Evolutionary conservation across 192 early-diverging fungal species (phyloP), one percentile per base, ranked within the genome.

Genomic region (Backusella macrospora): DNA sequence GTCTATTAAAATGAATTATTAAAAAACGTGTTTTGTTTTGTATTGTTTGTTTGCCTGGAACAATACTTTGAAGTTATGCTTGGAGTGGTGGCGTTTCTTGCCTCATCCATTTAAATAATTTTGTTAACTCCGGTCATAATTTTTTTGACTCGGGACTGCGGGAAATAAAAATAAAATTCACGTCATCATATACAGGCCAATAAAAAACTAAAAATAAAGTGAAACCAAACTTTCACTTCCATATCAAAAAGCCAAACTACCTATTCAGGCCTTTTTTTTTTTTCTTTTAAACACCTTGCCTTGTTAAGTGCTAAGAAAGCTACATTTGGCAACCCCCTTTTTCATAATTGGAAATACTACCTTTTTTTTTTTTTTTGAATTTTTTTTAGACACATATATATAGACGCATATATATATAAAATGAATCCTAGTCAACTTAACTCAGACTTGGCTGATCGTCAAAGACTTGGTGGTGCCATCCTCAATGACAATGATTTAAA

Each of bases 321-420:
- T 65, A 12, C 16, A 65, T 65, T 65, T 65, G 64, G 64, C 39
- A 65, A 65, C 64, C 39, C 64, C 64, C 63, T 18, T 37, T 71
- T 62, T 42, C 18, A 47, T 47, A 68, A 68, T 68, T 68, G 66
- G 66, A 68, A 68, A 68, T 68, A 29, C 47, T 49, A 18, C 18
- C 21, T 21, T 52, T 52, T 26, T 26, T 55, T 23, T 55, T 49
- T 49, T 49, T 49, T 49, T 18, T 44, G 43, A 68, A 46, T 45
- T 29, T 12, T 18, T 21, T n/a, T n/a, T n/a, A n/a, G n/a, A n/a
- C n/a, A n/a, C n/a, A n/a, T n/a, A n/a, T n/a, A n/a, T n/a, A n/a
- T n/a, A n/a, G n/a, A n/a, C n/a, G n/a, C n/a, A n/a, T n/a, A n/a
- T n/a, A n/a, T n/a, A n/a, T 23, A n/a, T 7, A 14, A 29, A 40